Base-by-base conservation (phyloP, 768 basidiomycete species). In the Boletus rubroflammeus region DNA sequence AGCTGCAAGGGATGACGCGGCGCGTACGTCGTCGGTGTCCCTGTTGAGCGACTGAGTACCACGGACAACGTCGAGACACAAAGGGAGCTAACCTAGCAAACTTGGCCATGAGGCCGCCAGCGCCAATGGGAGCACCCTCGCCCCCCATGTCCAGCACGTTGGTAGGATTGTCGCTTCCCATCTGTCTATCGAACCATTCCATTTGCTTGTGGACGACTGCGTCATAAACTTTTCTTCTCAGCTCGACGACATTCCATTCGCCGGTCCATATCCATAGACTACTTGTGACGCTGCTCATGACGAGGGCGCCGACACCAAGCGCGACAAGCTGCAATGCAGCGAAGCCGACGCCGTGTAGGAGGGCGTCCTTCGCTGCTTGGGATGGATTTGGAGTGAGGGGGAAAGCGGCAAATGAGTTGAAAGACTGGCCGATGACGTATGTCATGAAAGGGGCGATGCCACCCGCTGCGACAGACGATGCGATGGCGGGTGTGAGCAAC, bases 1-100 rank as follows among this genome's bases (percentile, higher is more conserved):
- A 25, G 86, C 76, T 14, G 87, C 86, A 36, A 92, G 79, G 3
- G 93, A 90, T 14, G 86, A 83, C 1, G 92, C 95, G 55, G 84
- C 77, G 39, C 96, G 85, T 41, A 97, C 88, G 58, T 97, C 91
- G 71, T 98, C 93, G 7, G 95, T 97, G 72, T 98, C 96, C 59
- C 94, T 98, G 63, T 41, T 2, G 5, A 32, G 53, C 45, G 55
- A 34, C 26, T 67, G 10, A 60, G 43, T 41, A 58, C 28, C 46
- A 47, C 32, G 11, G 5, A 6, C 3, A 19, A 29, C 3, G 6
- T 0, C 14, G 14, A 19, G 38, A 34, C 40, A 38, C 21, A 32
- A 19, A 35, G 29, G 1, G 21, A 43, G 15, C 68, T 40, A 53
- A 91, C 93, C 84, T 84, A 32, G 88, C 81, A 68, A 97, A 98